Base-by-base conservation (phyloP, 208 protist species). In the Vickermania ingenoplastis region DNA sequence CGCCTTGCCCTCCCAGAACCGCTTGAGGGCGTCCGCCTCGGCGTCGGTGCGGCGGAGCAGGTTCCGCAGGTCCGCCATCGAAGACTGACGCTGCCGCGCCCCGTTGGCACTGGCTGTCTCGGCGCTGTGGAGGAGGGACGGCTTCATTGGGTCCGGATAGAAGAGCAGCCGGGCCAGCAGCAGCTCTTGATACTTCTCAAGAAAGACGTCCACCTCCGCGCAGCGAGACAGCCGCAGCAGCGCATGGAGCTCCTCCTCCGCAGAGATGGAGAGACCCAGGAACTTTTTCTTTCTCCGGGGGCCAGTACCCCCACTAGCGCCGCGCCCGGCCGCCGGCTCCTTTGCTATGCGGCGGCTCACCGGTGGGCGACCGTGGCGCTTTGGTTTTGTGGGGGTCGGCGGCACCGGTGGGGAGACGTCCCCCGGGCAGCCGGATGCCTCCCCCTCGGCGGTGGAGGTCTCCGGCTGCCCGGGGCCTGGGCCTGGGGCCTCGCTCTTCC, bases 141-240 rank as follows among this genome's bases (percentile, higher is more conserved):
- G 52, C 41, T 21, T 64, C 41, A 45, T 45, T 2, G 60, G 65
- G 13, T 57, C 25, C 2, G 66, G 59, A 17, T 57, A 50, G 50
- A 24, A 54, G 28, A 79, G 65, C n/a, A 86, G 67, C 3, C 79
- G 71, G 27, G 65, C 60, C 11, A 57, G 63, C 2, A 82, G 64
- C 17, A 67, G 53, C 23, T 60, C 58, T 53, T 65, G 61, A 59
- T 77, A 79, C 28, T 62, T 24, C 29, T 63, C 26, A 28, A 75
- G 27, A 50, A 86, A 75, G 31, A 41, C 24, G 41, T 76, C 72
- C 22, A 30, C 59, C 22, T 55, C 30, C 26, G 77, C 64, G 64
- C 67, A 66, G 21, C 57, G 31, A 29, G 69, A 63, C 24, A 86
- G 52, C 51, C 71, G 72, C 23, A 86, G 28, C 7, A 73, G 63